Base-by-base conservation (phyloP, 2,329 filamentous ascomycete species). In the Botrytis fragariae region DNA sequence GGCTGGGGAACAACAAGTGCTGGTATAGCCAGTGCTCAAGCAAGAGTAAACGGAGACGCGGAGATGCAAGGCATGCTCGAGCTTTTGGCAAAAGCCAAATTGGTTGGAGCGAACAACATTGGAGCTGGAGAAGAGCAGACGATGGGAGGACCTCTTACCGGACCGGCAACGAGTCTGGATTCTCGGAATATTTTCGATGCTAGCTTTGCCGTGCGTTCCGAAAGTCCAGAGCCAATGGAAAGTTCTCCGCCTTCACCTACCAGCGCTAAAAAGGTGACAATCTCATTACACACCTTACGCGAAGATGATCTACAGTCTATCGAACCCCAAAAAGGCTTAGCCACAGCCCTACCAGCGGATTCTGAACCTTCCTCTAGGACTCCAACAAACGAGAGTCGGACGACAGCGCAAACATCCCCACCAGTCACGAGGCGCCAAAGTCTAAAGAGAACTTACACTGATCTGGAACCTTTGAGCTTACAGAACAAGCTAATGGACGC, bases 1-100 rank as follows among this genome's bases (percentile, higher is more conserved):
- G 93, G 93, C 76, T 95, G 94, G 91, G 83, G 83, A 75, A 83
- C 91, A 45, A 89, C 89, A 70, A 92, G 92, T 80, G 89, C 92
- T 22, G 93, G 90, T 18, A 90, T 97, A 77, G 91, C 91, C 62
- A 94, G 90, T 80, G 94, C 94, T 25, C 94, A 97, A 82, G 93
- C 95, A 71, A 91, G 93, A 79, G 86, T 92, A 70, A 90, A 88
- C 75, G 95, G 94, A 35, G 95, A 98, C 82, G 85, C 93, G 69
- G 95, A 98, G 78, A 88, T 94, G 65, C 94, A 98, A 82, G 92
- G 91, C 79, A 94, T 97, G 92, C 89, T 98, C 83, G 95, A 98
- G 79, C 85, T 98, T 73, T 85, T 98, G 75, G 91, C 93, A 62
- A 91, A 91, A 79, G 93, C 95, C 64, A 93, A 95, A 77, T 83